Percentiles rank a stretch among this genome's conserved stretches.
phyloP scores from a whole-genome alignment of 129 eudicot species.

The Lonicera japonica region DNA sequence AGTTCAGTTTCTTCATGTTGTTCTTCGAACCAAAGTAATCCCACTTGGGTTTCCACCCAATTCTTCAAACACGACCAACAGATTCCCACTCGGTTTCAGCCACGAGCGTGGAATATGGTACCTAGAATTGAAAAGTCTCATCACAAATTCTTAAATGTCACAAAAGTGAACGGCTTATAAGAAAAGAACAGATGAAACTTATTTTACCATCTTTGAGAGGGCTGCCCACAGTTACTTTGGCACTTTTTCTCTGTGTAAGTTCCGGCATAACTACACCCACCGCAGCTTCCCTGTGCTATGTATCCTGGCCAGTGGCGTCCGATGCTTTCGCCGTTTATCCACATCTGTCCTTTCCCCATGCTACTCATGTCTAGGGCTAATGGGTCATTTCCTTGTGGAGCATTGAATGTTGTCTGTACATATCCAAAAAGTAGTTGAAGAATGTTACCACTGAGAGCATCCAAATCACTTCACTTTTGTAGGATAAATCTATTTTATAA shows the following conservation, averaged over 20 bases:
- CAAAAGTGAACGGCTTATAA: conserved; percentile 4
- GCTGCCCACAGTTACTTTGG: conserved; percentile 54
- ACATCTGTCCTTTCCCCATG: conserved; percentile 84
- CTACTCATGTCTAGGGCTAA: conserved; percentile 71
- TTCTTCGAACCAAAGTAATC: conserved; percentile 53
- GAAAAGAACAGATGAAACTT: background rate
- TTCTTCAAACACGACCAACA: conserved; percentile 69
- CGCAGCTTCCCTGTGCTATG: conserved; percentile 58
- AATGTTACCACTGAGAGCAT: background rate
- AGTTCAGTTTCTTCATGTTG: conserved; percentile 4
- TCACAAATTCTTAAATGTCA: conserved; percentile 1
- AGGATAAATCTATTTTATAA: no score
- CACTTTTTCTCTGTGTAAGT: conserved; percentile 58
- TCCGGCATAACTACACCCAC: conserved; percentile 59
- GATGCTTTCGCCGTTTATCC: conserved; percentile 65
- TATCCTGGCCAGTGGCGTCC: conserved; percentile 82
- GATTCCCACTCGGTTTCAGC: conserved; percentile 53
- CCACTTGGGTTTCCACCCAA: conserved; percentile 63
- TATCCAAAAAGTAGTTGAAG: background rate
- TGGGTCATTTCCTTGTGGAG: conserved; percentile 72
- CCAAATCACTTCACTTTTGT: no score
- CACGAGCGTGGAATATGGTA: conserved; percentile 78
- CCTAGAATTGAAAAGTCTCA: conserved; percentile 34
- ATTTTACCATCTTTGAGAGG: conserved; percentile 84
- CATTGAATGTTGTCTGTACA: conserved; percentile 58